Evolutionary conservation across 768 basidiomycete genomes (phyloP).

Genomic region (Cystofilobasidium ferigula): DNA sequence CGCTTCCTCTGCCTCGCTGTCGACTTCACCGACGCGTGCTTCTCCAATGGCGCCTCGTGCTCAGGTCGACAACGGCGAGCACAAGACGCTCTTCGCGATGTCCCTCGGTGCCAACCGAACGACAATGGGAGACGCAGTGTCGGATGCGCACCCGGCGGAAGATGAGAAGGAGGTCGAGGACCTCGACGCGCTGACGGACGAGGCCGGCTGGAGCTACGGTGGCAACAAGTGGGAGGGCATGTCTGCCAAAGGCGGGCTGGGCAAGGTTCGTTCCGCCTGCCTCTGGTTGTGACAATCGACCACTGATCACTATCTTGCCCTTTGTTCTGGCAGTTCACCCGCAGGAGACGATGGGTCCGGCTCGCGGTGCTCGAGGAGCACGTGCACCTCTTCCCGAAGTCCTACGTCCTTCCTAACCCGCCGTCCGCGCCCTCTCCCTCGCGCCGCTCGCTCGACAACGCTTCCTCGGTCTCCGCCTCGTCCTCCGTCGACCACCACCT

Average conservation of each 20-base stretch:
- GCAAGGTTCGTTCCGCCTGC: conserved; percentile 46
- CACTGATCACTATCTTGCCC: not conserved
- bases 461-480: not conserved
- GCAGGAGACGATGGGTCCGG: conserved; percentile 20
- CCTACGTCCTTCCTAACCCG: not conserved
- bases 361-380: conserved; percentile 18
- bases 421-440: not conserved
- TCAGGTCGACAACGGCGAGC: conserved; percentile 25
- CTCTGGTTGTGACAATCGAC: not conserved
- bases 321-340: conserved; percentile 19
- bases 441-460: not conserved
- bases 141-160: not conserved
- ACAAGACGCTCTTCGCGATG: conserved; percentile 28
- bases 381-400: conserved; percentile 9
- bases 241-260: conserved; percentile 66
- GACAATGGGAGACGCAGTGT: conserved; percentile 3
- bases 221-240: conserved; percentile 90
- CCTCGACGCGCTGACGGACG: conserved; percentile 48
- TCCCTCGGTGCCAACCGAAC: too few relatives aligned
- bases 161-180: conserved; percentile 24
- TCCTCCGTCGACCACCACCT: too few relatives aligned
- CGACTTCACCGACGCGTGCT: conserved; percentile 25
- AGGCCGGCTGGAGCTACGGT: conserved; percentile 84
- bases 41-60: conserved; percentile 6
- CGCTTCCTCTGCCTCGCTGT: not conserved